These are phyloP conservation scores for Huiozyma sinensis DNA, from an alignment of 805 yeast species.

Conservation along the genomic window DNA sequence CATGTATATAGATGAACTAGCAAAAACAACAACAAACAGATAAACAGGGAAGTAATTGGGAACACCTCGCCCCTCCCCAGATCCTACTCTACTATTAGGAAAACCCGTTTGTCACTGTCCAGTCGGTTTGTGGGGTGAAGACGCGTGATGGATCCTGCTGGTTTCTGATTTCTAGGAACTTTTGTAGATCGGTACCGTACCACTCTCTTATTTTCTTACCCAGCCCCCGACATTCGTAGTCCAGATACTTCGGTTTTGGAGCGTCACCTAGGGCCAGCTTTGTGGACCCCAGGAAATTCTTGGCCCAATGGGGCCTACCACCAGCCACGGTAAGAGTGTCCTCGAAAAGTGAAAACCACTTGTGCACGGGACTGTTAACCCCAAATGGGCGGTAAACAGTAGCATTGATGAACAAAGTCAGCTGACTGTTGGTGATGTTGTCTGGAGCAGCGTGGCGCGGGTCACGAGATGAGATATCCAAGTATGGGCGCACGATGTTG, in stretches of 20 bases:
- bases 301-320: conserved; percentile 98
- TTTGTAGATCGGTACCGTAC: conserved; percentile 62
- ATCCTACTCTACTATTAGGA: conserved; percentile 16
- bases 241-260: conserved; percentile 34
- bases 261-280: conserved; percentile 25
- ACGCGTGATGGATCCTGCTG: conserved; percentile 74
- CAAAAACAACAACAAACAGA: too few relatives aligned
- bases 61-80: too few relatives aligned
- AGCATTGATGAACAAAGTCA: conserved; percentile 82
- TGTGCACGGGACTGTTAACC: conserved; percentile 56
- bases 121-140: conserved; percentile 62
- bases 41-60: too few relatives aligned
- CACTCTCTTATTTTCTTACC: conserved; percentile 57
- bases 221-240: conserved; percentile 74
- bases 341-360: conserved; percentile 83
- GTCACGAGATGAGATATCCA: conserved; percentile 65
- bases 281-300: conserved; percentile 66
- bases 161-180: conserved; percentile 53
- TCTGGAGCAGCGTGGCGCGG: conserved; percentile 42
- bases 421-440: conserved; percentile 52
- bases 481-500: conserved; percentile 65
- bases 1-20: too few relatives aligned
- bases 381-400: conserved; percentile 94
- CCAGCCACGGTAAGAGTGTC: conserved; percentile 62
- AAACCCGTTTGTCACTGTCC: conserved; percentile 73